A percentile compares a stretch with the other conserved stretches of the same genome.
phyloP scores from a whole-genome alignment of 257 asterid species.

The Ehretia macrophylla region DNA sequence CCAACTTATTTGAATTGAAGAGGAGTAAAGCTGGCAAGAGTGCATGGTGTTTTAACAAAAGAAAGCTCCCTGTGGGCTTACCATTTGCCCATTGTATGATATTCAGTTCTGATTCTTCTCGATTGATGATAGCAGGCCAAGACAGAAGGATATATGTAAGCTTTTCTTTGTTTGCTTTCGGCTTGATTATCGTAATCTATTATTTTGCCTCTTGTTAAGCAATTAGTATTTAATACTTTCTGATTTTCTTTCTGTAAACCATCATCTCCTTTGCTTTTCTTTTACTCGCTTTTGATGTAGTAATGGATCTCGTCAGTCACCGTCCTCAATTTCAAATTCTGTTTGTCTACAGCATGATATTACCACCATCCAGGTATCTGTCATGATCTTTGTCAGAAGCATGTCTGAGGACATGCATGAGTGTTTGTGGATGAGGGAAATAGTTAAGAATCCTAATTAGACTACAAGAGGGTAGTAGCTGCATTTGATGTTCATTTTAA shows the following conservation, averaged over 20 bases:
- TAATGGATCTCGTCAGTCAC: background rate
- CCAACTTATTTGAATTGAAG: slow-evolving; percentile 68
- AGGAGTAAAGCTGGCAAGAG: slow-evolving; percentile 48
- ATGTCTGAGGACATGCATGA: too few relatives aligned
- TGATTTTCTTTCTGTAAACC: too few relatives aligned
- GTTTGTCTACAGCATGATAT: too few relatives aligned
- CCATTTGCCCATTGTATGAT: slow-evolving; percentile 87
- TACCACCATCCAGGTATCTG: too few relatives aligned
- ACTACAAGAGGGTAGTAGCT: too few relatives aligned
- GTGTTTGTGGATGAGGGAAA: too few relatives aligned
- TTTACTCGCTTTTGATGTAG: too few relatives aligned
- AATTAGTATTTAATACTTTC: background rate
- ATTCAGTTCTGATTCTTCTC: slow-evolving; percentile 84
- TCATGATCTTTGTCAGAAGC: too few relatives aligned
- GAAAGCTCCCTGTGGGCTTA: slow-evolving; percentile 52
- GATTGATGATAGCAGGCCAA: slow-evolving; percentile 75
- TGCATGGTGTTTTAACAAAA: slow-evolving; percentile 61
- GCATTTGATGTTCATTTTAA: too few relatives aligned
- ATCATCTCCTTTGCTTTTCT: too few relatives aligned
- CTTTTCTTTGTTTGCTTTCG: slow-evolving; percentile 14
- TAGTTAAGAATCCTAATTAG: too few relatives aligned
- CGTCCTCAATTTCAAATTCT: background rate
- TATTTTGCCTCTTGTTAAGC: background rate
- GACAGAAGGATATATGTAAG: slow-evolving; percentile 83
- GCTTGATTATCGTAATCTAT: background rate